Evolutionary conservation across 2,329 filamentous ascomycete genomes (phyloP).

Genomic region (Monilinia vaccinii-corymbosi): DNA sequence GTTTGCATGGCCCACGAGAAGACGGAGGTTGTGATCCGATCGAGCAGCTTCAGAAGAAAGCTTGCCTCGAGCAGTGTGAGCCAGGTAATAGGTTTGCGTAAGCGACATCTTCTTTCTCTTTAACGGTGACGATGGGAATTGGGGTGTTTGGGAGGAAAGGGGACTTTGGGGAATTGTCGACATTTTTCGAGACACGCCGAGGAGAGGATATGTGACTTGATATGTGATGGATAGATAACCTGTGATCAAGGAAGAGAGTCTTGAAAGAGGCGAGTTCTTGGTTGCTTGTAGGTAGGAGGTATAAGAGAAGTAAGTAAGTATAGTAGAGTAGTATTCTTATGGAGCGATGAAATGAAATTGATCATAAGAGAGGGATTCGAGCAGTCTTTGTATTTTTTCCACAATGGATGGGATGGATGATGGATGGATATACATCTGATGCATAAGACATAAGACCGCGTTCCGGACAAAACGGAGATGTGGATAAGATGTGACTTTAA

Average conservation of each 20-base stretch:
- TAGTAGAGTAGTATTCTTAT: no score
- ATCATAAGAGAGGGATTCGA: conserved; percentile 5
- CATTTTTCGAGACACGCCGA: conserved; percentile 25
- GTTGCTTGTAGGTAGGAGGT: no score
- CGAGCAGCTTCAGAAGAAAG: conserved; percentile 84
- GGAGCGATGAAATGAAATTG: no score
- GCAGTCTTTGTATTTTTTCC: conserved; percentile 12
- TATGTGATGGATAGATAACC: conserved; percentile 2
- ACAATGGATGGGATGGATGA: no score
- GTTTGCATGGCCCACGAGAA: conserved; percentile 96
- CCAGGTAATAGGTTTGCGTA: conserved; percentile 97
- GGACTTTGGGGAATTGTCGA: conserved; percentile 21
- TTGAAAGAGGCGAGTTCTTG: no score
- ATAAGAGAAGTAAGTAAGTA: background rate
- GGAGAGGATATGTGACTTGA: conserved; percentile 17
- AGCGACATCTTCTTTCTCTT: conserved; percentile 87
- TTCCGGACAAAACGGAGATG: conserved; percentile 8
- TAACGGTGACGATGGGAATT: conserved; percentile 15
- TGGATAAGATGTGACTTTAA: background rate
- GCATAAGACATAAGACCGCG: conserved; percentile 10
- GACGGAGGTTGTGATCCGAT: conserved; percentile 86
- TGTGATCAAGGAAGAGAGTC: no score
- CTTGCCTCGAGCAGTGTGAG: conserved; percentile 93
- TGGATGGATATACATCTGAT: conserved; percentile 3
- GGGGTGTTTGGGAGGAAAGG: conserved; percentile 12